Percentiles rank a stretch among this genome's conserved stretches.
phyloP scores from a whole-genome alignment of 2,329 filamentous ascomycete species.

The Xylariaceae sp. region DNA sequence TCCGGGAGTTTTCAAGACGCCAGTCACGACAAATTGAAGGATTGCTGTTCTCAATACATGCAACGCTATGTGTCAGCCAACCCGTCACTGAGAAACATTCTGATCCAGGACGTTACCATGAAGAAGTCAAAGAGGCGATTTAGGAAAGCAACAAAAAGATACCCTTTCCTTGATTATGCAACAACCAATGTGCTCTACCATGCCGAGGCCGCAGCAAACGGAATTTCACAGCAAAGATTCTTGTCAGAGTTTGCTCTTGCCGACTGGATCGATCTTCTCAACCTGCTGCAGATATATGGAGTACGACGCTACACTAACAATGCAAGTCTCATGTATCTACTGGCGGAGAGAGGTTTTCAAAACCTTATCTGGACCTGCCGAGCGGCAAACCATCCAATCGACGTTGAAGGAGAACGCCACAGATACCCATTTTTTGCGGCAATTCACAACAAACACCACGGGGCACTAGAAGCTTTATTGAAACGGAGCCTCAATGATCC shows the following conservation, averaged over 20 bases:
- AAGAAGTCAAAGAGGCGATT: no score
- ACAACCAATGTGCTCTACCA: constrained; percentile 7
- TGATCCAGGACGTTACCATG: no score
- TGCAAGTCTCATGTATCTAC: neutral
- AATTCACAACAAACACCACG: neutral
- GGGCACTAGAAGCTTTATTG: neutral
- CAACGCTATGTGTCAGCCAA: neutral
- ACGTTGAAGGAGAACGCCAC: neutral
- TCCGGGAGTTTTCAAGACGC: constrained; percentile 41
- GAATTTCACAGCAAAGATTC: constrained; percentile 1
- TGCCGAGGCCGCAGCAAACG: constrained; percentile 1
- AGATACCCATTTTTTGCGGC: neutral
- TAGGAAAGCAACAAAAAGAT: neutral
- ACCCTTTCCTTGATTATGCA: constrained; percentile 17
- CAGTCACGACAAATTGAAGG: constrained; percentile 34
- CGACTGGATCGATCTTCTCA: neutral
- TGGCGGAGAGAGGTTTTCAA: neutral
- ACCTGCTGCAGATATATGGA: neutral
- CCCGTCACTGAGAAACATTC: neutral
- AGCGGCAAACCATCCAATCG: neutral
- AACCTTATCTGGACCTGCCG: neutral
- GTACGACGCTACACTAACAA: neutral
- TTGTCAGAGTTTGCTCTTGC: neutral
- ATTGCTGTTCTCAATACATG: constrained; percentile 6
- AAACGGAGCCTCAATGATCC: neutral